Evolutionary conservation across 305 asterid genomes (phyloP).

Genomic region (Nicotiana rustica): DNA sequence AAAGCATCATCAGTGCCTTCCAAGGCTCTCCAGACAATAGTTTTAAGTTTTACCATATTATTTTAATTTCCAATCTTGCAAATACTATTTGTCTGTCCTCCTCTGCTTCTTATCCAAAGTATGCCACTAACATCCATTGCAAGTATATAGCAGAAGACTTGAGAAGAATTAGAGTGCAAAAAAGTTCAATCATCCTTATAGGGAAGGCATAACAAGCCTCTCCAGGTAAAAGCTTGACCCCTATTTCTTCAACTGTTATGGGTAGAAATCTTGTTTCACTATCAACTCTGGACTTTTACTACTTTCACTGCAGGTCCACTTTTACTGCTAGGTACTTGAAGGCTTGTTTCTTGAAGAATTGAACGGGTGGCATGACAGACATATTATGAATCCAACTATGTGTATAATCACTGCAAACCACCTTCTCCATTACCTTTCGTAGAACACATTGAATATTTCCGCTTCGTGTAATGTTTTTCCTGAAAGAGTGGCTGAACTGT

Average conservation of each 20-base stretch:
- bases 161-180: not conserved
- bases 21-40: not conserved
- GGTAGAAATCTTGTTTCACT: not conserved
- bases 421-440: not conserved
- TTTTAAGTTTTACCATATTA: not conserved
- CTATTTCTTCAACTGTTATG: not conserved
- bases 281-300: not conserved
- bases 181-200: no score
- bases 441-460: not conserved
- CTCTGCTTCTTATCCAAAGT: not conserved
- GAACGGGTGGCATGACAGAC: not conserved
- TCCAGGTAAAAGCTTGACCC: not conserved
- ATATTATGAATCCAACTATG: not conserved
- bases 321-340: not conserved
- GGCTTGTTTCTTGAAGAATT: not conserved
- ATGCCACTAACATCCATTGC: not conserved
- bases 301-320: not conserved
- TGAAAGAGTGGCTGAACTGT: not conserved
- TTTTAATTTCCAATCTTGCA: not conserved
- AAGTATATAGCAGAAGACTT: not conserved
- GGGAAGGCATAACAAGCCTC: slow-evolving; percentile 12
- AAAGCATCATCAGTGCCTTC: not conserved
- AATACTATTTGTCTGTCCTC: not conserved
- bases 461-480: not conserved
- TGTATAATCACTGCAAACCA: not conserved